These are phyloP conservation scores for Blastomyces silverae DNA, from an alignment of 2,329 filamentous ascomycete species.

Conservation along the genomic window DNA sequence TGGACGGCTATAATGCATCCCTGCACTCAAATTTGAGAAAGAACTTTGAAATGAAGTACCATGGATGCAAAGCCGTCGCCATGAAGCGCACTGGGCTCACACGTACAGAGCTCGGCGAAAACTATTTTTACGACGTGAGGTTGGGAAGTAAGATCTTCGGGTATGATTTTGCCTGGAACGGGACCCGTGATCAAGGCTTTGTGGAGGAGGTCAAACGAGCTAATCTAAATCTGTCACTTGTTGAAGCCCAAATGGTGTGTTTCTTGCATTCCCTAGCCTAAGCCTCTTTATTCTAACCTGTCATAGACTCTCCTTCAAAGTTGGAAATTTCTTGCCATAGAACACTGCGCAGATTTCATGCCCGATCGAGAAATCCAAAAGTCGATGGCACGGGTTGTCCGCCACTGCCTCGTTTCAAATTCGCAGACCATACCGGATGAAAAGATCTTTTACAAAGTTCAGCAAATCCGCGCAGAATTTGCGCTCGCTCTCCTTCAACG, in stretches of 20 bases:
- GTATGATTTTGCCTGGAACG: conserved; percentile 72
- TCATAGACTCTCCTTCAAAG: conserved; percentile 68
- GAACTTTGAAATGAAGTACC: conserved; percentile 75
- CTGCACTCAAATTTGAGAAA: conserved; percentile 76
- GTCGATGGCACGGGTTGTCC: conserved; percentile 66
- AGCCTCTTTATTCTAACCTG: conserved; percentile 22
- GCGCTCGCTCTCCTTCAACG: conserved; percentile 76
- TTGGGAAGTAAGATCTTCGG: conserved; percentile 68
- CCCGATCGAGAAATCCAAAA: conserved; percentile 54
- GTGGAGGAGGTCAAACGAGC: conserved; percentile 74
- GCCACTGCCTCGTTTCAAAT: conserved; percentile 73
- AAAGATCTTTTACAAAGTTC: conserved; percentile 71
- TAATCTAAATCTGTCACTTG: conserved; percentile 83
- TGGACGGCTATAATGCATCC: conserved; percentile 80
- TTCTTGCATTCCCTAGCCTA: neutral
- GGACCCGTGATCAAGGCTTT: conserved; percentile 63
- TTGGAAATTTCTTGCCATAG: conserved; percentile 82
- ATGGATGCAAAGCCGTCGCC: conserved; percentile 63
- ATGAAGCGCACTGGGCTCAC: conserved; percentile 71
- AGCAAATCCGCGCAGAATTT: conserved; percentile 69
- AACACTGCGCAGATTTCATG: conserved; percentile 62
- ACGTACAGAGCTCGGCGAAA: conserved; percentile 59
- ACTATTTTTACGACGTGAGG: conserved; percentile 78
- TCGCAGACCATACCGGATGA: conserved; percentile 64
- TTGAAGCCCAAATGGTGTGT: conserved; percentile 81